Evolutionary conservation across 331 rosid species (phyloP).

Genomic region (Acacia concinna): DNA sequence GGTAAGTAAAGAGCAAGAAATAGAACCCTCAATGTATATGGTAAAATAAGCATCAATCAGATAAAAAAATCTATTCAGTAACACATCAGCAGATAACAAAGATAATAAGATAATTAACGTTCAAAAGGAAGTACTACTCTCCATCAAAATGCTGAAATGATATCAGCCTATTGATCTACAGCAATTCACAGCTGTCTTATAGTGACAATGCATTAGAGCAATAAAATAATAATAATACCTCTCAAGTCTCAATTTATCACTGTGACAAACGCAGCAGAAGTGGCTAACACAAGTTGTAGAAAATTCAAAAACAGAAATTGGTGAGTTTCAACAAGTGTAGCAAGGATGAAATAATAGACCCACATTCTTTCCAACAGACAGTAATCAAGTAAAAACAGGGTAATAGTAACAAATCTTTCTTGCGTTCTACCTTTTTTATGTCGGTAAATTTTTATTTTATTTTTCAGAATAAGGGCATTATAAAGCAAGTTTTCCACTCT

Average conservation of each 20-base stretch:
- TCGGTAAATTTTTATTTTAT: background rate
- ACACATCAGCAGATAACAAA: slow-evolving; percentile 18
- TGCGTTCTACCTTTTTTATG: background rate
- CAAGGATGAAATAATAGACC: slow-evolving; percentile 13
- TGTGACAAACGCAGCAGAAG: slow-evolving; percentile 6
- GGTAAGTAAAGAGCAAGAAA: slow-evolving; percentile 26
- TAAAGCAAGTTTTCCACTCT: background rate
- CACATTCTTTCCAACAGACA: slow-evolving; percentile 13
- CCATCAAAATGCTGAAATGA: background rate
- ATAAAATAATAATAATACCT: background rate
- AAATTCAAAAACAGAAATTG: background rate
- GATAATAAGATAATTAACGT: background rate
- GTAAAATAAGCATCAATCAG: background rate
- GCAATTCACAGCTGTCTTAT: background rate
- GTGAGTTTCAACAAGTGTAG: background rate
- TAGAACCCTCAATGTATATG: background rate
- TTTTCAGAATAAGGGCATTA: background rate
- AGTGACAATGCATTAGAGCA: background rate
- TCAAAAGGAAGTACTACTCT: background rate
- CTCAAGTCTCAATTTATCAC: background rate
- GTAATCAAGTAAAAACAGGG: background rate
- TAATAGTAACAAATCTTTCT: slow-evolving; percentile 1
- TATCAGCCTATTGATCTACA: background rate
- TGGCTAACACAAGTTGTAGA: background rate
- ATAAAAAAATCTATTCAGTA: background rate